Percentiles rank a stretch among this genome's conserved stretches.
Conservation (phyloP, 352 stramenopile species). For the Pythium dissimile region DNA sequence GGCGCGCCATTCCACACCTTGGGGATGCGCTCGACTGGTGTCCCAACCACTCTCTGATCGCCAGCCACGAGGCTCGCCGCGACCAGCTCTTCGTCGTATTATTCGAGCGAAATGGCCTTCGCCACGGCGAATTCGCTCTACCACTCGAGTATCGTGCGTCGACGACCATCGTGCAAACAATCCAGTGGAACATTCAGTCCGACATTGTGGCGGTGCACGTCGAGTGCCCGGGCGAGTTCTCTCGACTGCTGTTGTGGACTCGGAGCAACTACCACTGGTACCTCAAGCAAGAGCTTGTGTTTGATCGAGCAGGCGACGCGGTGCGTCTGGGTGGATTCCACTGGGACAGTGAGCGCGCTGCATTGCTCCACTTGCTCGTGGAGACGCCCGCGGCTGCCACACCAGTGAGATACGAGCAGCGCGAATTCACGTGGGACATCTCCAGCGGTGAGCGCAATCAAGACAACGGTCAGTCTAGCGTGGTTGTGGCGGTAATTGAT, state of each 20-base stretch:
- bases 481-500: slow-evolving; percentile 57
- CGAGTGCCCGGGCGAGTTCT: neutral
- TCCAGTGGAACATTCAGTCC: slow-evolving; percentile 65
- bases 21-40: slow-evolving; percentile 55
- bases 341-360: slow-evolving; percentile 58
- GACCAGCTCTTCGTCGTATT: slow-evolving; percentile 66
- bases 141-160: slow-evolving; percentile 32
- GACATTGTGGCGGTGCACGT: slow-evolving; percentile 67
- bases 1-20: slow-evolving; percentile 43
- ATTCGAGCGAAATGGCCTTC: slow-evolving; percentile 81
- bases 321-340: slow-evolving; percentile 28
- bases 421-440: slow-evolving; percentile 56
- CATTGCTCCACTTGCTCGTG: slow-evolving; percentile 36
- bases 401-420: slow-evolving; percentile 26
- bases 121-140: slow-evolving; percentile 74
- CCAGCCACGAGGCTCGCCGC: slow-evolving; percentile 54
- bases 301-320: slow-evolving; percentile 10
- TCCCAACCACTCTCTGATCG: slow-evolving; percentile 72
- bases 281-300: slow-evolving; percentile 61
- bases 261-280: slow-evolving; percentile 86
- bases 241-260: slow-evolving; percentile 64
- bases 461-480: slow-evolving; percentile 23
- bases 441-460: slow-evolving; percentile 17
- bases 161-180: slow-evolving; percentile 23
- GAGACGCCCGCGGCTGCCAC: no score